Evolutionary conservation across 192 early-diverging fungal species (phyloP).

Genomic region (Coemansia sp.): DNA sequence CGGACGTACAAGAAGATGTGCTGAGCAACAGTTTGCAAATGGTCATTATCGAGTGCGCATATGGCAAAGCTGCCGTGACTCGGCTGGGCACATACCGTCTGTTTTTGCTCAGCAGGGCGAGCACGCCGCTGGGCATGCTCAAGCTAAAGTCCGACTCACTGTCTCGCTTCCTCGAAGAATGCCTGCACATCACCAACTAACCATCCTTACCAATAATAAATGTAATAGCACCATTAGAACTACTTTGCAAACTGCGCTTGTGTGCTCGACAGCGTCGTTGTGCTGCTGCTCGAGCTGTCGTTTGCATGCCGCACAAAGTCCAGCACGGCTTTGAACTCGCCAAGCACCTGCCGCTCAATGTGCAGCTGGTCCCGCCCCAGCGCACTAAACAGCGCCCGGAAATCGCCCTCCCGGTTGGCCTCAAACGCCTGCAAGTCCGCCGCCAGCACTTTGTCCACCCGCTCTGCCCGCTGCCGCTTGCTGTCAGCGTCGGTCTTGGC

Average conservation of each 20-base stretch:
- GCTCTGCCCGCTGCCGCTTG: slow-evolving; percentile 43
- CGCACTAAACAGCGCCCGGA: slow-evolving; percentile 41
- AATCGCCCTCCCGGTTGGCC: slow-evolving; percentile 36
- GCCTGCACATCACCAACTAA: slow-evolving; percentile 9
- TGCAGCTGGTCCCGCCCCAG: slow-evolving; percentile 44
- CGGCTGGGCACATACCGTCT: slow-evolving; percentile 34
- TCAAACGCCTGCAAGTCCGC: slow-evolving; percentile 49
- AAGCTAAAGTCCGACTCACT: slow-evolving; percentile 36
- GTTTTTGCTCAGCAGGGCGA: slow-evolving; percentile 33
- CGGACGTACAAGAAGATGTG: slow-evolving; percentile 27
- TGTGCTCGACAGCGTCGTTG: neutral
- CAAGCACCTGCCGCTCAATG: slow-evolving; percentile 43
- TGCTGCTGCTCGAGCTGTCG: slow-evolving; percentile 3
- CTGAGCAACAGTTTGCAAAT: slow-evolving; percentile 31
- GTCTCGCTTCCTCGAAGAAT: slow-evolving; percentile 31
- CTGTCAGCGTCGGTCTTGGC: slow-evolving; percentile 49
- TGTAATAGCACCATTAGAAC: neutral
- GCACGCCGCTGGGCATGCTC: slow-evolving; percentile 39
- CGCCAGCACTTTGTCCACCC: slow-evolving; percentile 45
- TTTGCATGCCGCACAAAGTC: slow-evolving; percentile 32
- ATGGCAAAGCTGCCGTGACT: slow-evolving; percentile 34
- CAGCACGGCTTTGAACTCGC: slow-evolving; percentile 40
- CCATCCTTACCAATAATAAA: neutral
- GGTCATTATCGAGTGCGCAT: slow-evolving; percentile 43
- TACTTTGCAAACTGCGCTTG: neutral